Evolutionary conservation across 768 basidiomycete genomes (phyloP), one percentile per base, ranked within the genome.

Genomic region (Gyrodon lividus): DNA sequence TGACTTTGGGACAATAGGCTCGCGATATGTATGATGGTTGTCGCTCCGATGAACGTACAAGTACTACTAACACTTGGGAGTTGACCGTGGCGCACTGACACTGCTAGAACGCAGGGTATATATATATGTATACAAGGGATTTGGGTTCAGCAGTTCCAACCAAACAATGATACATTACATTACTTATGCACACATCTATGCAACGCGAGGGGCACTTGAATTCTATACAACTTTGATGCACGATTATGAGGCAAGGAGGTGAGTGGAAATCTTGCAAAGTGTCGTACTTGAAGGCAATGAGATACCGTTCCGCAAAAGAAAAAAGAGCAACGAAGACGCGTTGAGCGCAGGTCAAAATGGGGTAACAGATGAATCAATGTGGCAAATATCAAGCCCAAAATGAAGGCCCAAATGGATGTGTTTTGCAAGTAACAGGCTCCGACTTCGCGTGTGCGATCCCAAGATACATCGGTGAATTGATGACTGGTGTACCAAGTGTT

Each of bases 231-330:
- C 12, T 19, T 35, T 24, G 38, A 45, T 28, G 28, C 31, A 13
- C 12, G 31, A 31, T 31, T 31, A 31, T 31, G 31, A 31, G 9
- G 30, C 12, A 8, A 31, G 30, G 17, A 31, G 43, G 30, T 2
- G 24, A 41, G 17, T 24, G 17, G 16, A 23, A 38, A 50, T 14
- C n/a, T n/a, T 24, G 14, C 43, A 55, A 59, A 34, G 30, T 52
- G 50, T 55, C 7, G 13, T 51, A 35, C 24, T 6, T 50, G 19
- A 37, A 33, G 20, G 39, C 28, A 46, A 43, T 20, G 22, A 30
- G 26, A 28, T 10, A 24, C 8, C 37, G 8, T 17, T 38, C 9
- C 14, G n/a, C 37, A 19, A 38, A 19, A n/a, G n/a, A 9, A 17
- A 38, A 38, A 38, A n/a, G n/a, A n/a, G n/a, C n/a, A n/a, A n/a